Percentiles rank a stretch among this genome's conserved stretches.
phyloP scores from a whole-genome alignment of 2,329 filamentous ascomycete species.

The Ascochyta rabiei region DNA sequence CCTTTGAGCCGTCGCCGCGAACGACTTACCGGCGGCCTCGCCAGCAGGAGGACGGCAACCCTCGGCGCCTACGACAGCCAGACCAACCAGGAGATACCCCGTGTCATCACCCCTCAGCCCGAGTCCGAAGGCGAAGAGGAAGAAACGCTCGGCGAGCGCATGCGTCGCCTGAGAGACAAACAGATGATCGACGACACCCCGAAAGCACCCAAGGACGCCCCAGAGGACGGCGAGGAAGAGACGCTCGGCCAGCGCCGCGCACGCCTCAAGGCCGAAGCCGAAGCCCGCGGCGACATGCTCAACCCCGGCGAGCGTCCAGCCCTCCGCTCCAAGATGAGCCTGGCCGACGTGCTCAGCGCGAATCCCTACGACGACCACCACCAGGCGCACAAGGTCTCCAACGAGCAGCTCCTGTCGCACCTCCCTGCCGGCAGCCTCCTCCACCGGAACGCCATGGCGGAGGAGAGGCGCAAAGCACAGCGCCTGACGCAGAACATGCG shows the following conservation, averaged over 20 bases:
- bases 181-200: constrained; percentile 54
- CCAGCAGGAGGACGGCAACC: constrained; percentile 27
- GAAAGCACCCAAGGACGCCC: constrained; percentile 30
- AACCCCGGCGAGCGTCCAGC: constrained; percentile 37
- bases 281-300: constrained; percentile 51
- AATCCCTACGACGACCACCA: constrained; percentile 54
- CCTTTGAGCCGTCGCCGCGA: constrained; percentile 79
- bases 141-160: constrained; percentile 70
- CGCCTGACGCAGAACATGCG: constrained; percentile 44
- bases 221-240: constrained; percentile 64
- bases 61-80: constrained; percentile 32
- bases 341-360: constrained; percentile 67
- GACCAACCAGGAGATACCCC: constrained; percentile 33
- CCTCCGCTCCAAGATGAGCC: constrained; percentile 56
- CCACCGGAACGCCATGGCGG: constrained; percentile 44
- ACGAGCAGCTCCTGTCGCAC: constrained; percentile 41
- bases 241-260: constrained; percentile 78
- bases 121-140: constrained; percentile 45
- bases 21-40: constrained; percentile 68
- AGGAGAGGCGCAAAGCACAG: constrained; percentile 46
- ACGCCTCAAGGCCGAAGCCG: constrained; percentile 73
- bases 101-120: constrained; percentile 34
- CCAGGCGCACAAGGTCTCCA: constrained; percentile 44
- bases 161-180: constrained; percentile 67
- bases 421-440: constrained; percentile 51